A percentile compares a stretch with the other conserved stretches of the same genome.
Evolutionary conservation across 768 basidiomycete genomes (phyloP).

Genomic region (Jaapia argillacea): DNA sequence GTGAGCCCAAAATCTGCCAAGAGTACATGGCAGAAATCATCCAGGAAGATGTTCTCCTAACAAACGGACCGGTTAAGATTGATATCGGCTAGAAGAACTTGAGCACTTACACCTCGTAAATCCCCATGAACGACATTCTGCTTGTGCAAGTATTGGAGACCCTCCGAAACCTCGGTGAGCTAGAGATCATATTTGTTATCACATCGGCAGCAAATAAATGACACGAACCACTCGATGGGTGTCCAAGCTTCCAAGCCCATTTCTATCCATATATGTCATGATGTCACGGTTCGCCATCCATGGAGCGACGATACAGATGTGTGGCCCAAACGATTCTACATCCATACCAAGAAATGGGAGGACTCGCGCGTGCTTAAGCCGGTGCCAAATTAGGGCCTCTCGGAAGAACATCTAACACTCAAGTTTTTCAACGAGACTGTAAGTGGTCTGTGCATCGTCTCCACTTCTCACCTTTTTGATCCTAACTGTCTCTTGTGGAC

Average conservation of each 20-base stretch:
- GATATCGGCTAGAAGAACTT: background rate
- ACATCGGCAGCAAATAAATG: no score
- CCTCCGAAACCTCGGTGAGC: background rate
- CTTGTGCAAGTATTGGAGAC: background rate
- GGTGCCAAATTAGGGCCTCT: conserved; percentile 3
- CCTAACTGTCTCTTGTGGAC: background rate
- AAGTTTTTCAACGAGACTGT: no score
- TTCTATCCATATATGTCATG: background rate
- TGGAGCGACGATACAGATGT: conserved; percentile 1
- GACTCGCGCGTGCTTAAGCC: conserved; percentile 1
- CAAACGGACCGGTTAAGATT: conserved; percentile 8
- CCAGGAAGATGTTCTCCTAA: conserved; percentile 23
- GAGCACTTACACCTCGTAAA: background rate
- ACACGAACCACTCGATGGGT: background rate
- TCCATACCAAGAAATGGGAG: conserved; percentile 3
- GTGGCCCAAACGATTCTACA: background rate
- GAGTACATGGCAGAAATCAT: conserved; percentile 20
- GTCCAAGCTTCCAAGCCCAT: background rate
- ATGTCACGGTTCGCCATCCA: conserved; percentile 2
- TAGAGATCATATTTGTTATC: no score
- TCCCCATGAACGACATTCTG: background rate
- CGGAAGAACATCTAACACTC: background rate
- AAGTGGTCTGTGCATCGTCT: no score
- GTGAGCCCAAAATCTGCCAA: conserved; percentile 26
- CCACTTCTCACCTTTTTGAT: background rate